Percentiles rank a stretch among this genome's conserved stretches.
These are phyloP conservation scores for Zalaria obscura DNA, from an alignment of 2,329 filamentous ascomycete genomes.

Conservation along the genomic window DNA sequence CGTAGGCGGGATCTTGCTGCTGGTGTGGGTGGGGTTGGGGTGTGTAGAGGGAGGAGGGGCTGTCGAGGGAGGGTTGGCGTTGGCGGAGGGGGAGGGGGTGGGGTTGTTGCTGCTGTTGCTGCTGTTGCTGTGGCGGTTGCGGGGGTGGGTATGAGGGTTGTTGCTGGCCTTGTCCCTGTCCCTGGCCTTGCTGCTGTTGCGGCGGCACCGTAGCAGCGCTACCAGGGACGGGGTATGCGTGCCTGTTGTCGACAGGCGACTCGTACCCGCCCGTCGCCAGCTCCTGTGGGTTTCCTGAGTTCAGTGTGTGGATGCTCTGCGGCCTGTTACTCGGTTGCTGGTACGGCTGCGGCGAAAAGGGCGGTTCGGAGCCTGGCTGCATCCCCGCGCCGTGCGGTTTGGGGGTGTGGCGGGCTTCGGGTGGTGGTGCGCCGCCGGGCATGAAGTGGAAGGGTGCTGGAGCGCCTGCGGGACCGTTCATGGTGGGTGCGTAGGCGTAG, in stretches of 20 bases:
- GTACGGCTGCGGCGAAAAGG: constrained; percentile 4
- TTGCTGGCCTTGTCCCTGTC: neutral
- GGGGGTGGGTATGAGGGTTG: neutral
- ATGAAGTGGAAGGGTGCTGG: constrained; percentile 20
- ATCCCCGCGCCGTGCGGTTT: constrained; percentile 11
- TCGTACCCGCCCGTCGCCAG: constrained; percentile 32
- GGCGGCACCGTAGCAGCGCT: constrained; percentile 9
- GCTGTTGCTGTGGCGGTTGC: constrained; percentile 6
- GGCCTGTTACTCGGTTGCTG: constrained; percentile 19
- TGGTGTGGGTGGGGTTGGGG: constrained; percentile 6
- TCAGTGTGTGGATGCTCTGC: constrained; percentile 22
- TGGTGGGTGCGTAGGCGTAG: constrained; percentile 4
- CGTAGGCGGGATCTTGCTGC: neutral
- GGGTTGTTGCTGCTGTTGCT: constrained; percentile 8
- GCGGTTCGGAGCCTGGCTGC: constrained; percentile 12
- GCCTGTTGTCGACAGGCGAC: constrained; percentile 30
- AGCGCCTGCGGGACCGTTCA: constrained; percentile 5
- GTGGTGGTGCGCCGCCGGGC: constrained; percentile 15
- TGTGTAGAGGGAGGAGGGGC: constrained; percentile 14
- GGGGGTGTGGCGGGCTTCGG: constrained; percentile 7
- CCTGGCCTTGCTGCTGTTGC: constrained; percentile 2
- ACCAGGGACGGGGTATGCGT: constrained; percentile 20
- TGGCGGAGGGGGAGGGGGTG: constrained; percentile 6
- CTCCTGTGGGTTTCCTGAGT: constrained; percentile 29
- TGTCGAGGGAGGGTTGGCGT: constrained; percentile 15